Evolutionary conservation across 306 rosid species (phyloP), one percentile per base, ranked within the genome.

Genomic region (Alnus rubra): DNA sequence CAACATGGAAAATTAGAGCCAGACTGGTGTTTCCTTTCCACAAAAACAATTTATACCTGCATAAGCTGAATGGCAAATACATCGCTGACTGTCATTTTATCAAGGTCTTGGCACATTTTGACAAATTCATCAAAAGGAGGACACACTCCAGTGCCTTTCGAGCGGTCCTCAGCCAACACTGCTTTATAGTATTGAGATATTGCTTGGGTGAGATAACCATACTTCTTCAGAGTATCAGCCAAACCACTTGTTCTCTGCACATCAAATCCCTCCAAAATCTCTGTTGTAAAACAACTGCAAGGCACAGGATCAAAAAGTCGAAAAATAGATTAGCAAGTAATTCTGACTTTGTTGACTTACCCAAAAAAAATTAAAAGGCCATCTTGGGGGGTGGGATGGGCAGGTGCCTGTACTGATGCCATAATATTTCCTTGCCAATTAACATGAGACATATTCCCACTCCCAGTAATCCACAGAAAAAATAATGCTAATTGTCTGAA

Each of bases 191-290:
- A 92, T 69, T 86, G 93, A 76, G 81, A 67, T 78, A 95, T 90
- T 86, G 98, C 90, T 79, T 76, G 90, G 72, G 98, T 92, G 79
- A 95, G 95, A 84, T 88, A 77, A 76, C 95, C 97, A 77, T 94
- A 94, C 89, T 91, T 94, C 90, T 88, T 92, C 52, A 94, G 87
- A 35, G 98, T 92, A 76, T 91, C 98, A 58, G 89, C 88, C 88
- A 94, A 84, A 23, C 97, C 94, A 80, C 79, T 83, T 15, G 97
- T 94, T 89, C 98, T 84, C 84, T 91, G 98, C 80, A 94, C 92
- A 82, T 94, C 94, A 90, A 94, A 94, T 63, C 95, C 98, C 86
- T 94, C 98, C 84, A 92, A 81, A 86, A 94, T 86, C 87, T 94
- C 98, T 52, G 98, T 89, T 10, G 98, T 94, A 78, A 91, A 92